phyloP scores from a whole-genome alignment of 2,329 filamentous ascomycete species.

The Sporothrix phasma region DNA sequence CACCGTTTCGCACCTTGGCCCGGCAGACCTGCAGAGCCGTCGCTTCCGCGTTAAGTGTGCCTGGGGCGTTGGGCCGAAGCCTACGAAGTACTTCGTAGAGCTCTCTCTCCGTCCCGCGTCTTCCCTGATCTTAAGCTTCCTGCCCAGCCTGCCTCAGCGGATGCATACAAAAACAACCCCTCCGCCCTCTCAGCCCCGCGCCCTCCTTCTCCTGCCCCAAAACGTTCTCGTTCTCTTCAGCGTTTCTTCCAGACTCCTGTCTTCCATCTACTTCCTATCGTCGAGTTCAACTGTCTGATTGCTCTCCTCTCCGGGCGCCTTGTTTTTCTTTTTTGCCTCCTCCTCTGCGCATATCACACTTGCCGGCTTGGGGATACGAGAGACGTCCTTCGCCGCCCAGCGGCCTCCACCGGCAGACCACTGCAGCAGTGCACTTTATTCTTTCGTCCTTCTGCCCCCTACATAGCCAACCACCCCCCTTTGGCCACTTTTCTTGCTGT shows the following conservation, averaged over 20 bases:
- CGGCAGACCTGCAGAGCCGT: not conserved
- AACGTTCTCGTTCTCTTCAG: not conserved
- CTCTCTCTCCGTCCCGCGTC: not conserved
- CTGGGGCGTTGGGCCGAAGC: not conserved
- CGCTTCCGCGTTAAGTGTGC: not conserved
- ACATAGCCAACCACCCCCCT: not conserved
- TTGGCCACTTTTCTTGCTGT: not conserved
- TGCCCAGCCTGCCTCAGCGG: not conserved
- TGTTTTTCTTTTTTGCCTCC: not conserved
- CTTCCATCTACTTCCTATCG: not conserved
- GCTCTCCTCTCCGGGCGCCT: not conserved
- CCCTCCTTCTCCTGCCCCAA: not conserved
- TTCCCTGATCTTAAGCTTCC: constrained; percentile 6
- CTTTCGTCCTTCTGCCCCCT: not conserved
- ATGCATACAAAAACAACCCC: constrained; percentile 11
- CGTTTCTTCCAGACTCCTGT: not conserved
- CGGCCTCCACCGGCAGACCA: not conserved
- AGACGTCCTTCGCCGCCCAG: not conserved
- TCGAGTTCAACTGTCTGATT: not conserved
- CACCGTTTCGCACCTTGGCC: not conserved
- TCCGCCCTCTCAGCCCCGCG: constrained; percentile 11
- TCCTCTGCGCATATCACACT: not conserved
- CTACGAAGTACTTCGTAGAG: no score
- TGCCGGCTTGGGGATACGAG: constrained; percentile 1
- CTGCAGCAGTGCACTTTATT: not conserved